A percentile compares a stretch with the other conserved stretches of the same genome.
These are phyloP conservation scores for Powellomyces hirtus DNA, from an alignment of 192 early-diverging fungal species.

Conservation along the genomic window DNA sequence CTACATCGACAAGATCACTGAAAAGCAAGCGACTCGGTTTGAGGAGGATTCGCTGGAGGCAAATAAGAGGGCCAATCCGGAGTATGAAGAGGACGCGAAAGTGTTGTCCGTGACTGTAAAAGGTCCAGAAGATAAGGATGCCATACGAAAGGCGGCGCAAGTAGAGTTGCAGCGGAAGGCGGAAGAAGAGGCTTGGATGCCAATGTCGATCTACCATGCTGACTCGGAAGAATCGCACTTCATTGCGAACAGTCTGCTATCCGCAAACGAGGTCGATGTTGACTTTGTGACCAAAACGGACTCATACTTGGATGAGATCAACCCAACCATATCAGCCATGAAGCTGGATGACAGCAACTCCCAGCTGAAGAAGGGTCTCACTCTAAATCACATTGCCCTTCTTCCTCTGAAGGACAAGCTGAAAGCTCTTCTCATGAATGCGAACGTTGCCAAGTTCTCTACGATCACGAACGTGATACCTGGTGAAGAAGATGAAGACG, in stretches of 20 bases:
- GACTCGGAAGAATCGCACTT: conserved; percentile 5
- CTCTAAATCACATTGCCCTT: conserved; percentile 24
- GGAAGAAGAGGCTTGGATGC: conserved; percentile 32
- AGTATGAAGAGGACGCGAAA: conserved; percentile 31
- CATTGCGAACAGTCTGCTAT: not conserved
- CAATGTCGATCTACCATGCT: conserved; percentile 6
- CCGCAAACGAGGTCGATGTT: not conserved
- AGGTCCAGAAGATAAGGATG: conserved; percentile 41
- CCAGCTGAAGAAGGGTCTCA: conserved; percentile 4
- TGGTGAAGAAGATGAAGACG: conserved; percentile 8
- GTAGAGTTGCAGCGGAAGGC: conserved; percentile 22
- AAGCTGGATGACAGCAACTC: not conserved
- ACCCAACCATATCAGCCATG: conserved; percentile 3
- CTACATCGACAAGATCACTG: conserved; percentile 87
- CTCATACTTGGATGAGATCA: conserved; percentile 23
- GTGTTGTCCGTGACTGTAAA: conserved; percentile 31
- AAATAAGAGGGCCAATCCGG: conserved; percentile 50
- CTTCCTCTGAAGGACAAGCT: conserved; percentile 31
- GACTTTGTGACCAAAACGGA: not conserved
- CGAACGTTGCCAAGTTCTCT: conserved; percentile 34
- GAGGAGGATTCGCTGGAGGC: conserved; percentile 69
- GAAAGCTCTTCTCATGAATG: conserved; percentile 36
- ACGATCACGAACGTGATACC: conserved; percentile 24
- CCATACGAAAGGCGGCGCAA: conserved; percentile 24
- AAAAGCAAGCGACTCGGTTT: conserved; percentile 71